Conservation (phyloP, 2,329 filamentous ascomycete species). For the Zymoseptoria crescenta region DNA sequence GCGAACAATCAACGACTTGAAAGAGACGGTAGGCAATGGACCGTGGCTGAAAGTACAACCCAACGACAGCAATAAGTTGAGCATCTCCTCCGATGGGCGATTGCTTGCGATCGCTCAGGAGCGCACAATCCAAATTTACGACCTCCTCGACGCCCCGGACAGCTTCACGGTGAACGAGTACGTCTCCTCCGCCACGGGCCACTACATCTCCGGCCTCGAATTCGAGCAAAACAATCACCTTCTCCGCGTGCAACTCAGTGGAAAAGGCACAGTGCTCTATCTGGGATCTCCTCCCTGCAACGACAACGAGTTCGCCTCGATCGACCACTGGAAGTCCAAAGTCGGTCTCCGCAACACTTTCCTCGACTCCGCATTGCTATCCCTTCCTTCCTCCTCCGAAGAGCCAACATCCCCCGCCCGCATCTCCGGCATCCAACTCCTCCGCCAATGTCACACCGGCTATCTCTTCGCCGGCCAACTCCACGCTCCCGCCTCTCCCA, state of each 20-base stretch:
- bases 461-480: conserved; percentile 26
- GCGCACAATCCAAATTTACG: conserved; percentile 29
- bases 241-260: conserved; percentile 27
- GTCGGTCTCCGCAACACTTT: conserved; percentile 25
- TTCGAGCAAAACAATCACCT: conserved; percentile 29
- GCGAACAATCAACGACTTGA: conserved; percentile 26
- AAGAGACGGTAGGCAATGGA: conserved; percentile 26
- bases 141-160: conserved; percentile 23
- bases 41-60: conserved; percentile 27
- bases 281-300: conserved; percentile 23
- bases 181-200: conserved; percentile 25
- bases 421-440: conserved; percentile 25
- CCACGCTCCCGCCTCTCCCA: conserved; percentile 23
- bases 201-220: conserved; percentile 29
- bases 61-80: conserved; percentile 25
- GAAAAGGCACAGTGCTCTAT: conserved; percentile 30
- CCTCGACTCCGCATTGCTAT: conserved; percentile 24
- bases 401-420: conserved; percentile 7
- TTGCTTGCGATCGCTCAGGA: conserved; percentile 30
- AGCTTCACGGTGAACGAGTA: conserved; percentile 28
- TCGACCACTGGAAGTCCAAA: conserved; percentile 29
- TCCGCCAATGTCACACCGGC: conserved; percentile 22
- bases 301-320: conserved; percentile 6
- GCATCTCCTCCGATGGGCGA: conserved; percentile 25
- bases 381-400: conserved; percentile 6